Percentiles rank a stretch among this genome's conserved stretches.
These are phyloP conservation scores for Akanthomyces dipterigenus DNA, from an alignment of 2,329 filamentous ascomycete species.

Conservation along the genomic window DNA sequence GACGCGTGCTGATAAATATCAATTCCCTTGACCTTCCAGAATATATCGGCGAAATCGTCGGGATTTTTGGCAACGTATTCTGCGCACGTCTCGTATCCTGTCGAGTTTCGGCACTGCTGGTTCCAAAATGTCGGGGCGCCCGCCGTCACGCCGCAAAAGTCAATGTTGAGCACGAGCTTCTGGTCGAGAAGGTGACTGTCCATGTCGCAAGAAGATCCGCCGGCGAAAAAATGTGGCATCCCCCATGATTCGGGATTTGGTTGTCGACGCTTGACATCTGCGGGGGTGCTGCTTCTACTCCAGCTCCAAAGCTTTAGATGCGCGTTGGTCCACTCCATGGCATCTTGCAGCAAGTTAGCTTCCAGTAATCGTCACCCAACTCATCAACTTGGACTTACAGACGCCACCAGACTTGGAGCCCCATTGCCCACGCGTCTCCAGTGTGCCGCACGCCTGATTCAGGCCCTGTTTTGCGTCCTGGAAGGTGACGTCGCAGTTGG, in stretches of 20 bases:
- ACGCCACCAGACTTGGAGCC: not conserved
- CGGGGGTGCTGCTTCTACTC: constrained; percentile 24
- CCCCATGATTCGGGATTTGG: constrained; percentile 63
- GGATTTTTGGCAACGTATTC: not conserved
- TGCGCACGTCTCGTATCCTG: not conserved
- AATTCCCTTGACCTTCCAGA: not conserved
- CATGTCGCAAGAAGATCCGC: constrained; percentile 54
- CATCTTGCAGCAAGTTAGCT: constrained; percentile 23
- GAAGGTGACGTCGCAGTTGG: not conserved
- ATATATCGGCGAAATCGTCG: not conserved
- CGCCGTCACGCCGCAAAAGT: constrained; percentile 69
- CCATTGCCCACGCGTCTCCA: not conserved
- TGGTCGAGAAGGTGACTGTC: constrained; percentile 56
- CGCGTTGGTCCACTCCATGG: constrained; percentile 35
- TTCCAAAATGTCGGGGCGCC: constrained; percentile 20
- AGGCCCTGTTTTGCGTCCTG: not conserved
- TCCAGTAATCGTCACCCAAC: not conserved
- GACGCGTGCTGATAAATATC: not conserved
- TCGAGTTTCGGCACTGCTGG: not conserved
- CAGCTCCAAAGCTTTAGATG: constrained; percentile 37
- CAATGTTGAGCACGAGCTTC: constrained; percentile 66
- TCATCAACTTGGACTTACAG: not conserved
- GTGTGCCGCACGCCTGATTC: not conserved
- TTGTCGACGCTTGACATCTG: constrained; percentile 28
- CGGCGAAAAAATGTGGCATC: constrained; percentile 54